phyloP scores from a whole-genome alignment of 139 green algal species.

The Chlorella sp. region DNA sequence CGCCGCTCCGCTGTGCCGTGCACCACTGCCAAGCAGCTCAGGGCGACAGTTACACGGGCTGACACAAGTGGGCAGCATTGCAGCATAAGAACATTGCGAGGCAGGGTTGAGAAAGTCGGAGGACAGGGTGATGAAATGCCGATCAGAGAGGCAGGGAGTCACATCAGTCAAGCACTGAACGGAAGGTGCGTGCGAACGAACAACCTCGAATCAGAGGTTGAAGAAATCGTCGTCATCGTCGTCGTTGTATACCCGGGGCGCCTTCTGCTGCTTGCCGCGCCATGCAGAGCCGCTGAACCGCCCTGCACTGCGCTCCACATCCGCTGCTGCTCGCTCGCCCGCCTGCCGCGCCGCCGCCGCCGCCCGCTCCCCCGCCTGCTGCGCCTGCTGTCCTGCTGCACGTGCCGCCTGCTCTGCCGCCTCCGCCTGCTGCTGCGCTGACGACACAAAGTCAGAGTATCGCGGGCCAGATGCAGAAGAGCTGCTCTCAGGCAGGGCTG shows the following conservation, averaged over 20 bases:
- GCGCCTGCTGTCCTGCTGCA: background rate
- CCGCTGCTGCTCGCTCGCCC: background rate
- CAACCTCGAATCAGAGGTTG: background rate
- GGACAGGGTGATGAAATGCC: background rate
- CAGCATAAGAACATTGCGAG: no score
- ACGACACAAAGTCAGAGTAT: background rate
- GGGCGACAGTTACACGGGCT: no score
- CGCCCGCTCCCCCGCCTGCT: background rate
- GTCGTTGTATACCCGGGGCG: background rate
- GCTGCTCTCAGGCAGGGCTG: background rate
- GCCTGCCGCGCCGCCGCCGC: background rate
- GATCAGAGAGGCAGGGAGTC: no score
- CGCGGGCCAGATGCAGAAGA: background rate
- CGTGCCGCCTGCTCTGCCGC: background rate
- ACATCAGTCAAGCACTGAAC: no score
- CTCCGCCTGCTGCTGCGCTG: background rate
- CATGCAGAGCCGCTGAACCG: background rate
- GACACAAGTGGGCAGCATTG: no score
- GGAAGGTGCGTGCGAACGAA: no score
- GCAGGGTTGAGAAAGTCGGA: background rate
- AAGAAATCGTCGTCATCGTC: constrained; percentile 20
- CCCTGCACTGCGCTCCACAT: background rate
- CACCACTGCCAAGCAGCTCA: no score
- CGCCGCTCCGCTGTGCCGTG: no score
- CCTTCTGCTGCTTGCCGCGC: background rate